phyloP scores from a whole-genome alignment of 148 eudicot genomes.

The Polygonum aviculare region DNA sequence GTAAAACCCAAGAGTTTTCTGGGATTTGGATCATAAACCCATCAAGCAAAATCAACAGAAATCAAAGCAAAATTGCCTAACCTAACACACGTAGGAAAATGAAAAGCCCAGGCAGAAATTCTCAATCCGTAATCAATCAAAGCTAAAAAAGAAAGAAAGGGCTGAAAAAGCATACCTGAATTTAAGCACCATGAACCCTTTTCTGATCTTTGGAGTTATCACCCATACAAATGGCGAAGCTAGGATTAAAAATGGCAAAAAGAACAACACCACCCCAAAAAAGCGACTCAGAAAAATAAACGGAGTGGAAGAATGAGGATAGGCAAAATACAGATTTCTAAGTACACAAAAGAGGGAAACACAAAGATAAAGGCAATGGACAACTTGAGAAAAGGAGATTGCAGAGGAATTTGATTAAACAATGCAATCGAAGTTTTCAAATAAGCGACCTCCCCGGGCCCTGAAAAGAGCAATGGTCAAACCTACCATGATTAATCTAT shows the following conservation, averaged over 20 bases:
- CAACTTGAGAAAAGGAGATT: neutral
- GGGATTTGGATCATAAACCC: neutral
- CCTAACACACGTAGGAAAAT: neutral
- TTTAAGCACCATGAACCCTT: conserved; percentile 1
- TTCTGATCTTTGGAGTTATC: conserved; percentile 2
- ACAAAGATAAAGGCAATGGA: conserved; percentile 9
- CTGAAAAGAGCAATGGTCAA: conserved; percentile 45
- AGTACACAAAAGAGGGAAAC: neutral
- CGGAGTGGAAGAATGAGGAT: conserved; percentile 19
- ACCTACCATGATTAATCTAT: conserved; percentile 35
- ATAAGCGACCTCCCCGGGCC: neutral
- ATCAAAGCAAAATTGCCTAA: neutral
- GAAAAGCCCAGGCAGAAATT: neutral
- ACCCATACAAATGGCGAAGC: neutral
- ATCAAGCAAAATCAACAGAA: neutral
- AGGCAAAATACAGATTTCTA: conserved; percentile 17
- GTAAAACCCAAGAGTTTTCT: neutral
- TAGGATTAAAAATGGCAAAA: conserved; percentile 4
- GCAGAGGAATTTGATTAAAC: conserved; percentile 1
- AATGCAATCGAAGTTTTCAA: conserved; percentile 11
- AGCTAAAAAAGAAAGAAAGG: neutral
- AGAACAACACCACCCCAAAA: conserved; percentile 9
- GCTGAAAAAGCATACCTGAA: conserved; percentile 3
- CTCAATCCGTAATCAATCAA: neutral
- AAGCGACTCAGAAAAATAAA: conserved; percentile 27